These are phyloP conservation scores for Monascus purpureus DNA, from an alignment of 495 filamentous ascomycete genomes.

Conservation along the genomic window DNA sequence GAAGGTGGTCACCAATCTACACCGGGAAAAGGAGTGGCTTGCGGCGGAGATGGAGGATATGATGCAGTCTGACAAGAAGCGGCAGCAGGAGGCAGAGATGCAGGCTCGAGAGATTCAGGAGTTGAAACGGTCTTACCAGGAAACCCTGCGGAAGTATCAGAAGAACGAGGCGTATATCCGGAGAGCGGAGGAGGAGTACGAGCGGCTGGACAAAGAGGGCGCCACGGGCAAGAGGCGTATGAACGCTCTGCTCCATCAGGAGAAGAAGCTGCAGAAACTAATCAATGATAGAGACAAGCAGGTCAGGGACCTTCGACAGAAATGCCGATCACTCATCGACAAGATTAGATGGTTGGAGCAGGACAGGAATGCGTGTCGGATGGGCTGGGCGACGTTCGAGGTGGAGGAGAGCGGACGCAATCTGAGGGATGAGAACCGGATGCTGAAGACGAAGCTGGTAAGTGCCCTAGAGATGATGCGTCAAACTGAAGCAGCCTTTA, in stretches of 20 bases:
- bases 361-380: not conserved
- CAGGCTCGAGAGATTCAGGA: too few relatives aligned
- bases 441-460: not conserved
- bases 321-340: not conserved
- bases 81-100: too few relatives aligned
- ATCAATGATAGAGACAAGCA: too few relatives aligned
- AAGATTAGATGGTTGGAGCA: not conserved
- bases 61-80: too few relatives aligned
- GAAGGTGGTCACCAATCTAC: too few relatives aligned
- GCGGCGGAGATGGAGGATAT: too few relatives aligned
- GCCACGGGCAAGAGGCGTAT: not conserved
- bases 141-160: not conserved
- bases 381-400: not conserved
- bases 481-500: not conserved
- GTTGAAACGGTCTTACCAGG: too few relatives aligned
- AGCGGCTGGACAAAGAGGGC: not conserved
- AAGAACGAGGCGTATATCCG: not conserved
- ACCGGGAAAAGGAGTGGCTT: too few relatives aligned
- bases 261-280: too few relatives aligned
- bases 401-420: not conserved
- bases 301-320: too few relatives aligned
- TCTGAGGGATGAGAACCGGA: not conserved
- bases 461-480: not conserved
- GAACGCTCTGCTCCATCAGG: too few relatives aligned
- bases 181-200: not conserved